Percentiles rank a stretch among this genome's conserved stretches.
Evolutionary conservation across 192 early-diverging fungal species (phyloP).

Genomic region (Gigaspora rosea): DNA sequence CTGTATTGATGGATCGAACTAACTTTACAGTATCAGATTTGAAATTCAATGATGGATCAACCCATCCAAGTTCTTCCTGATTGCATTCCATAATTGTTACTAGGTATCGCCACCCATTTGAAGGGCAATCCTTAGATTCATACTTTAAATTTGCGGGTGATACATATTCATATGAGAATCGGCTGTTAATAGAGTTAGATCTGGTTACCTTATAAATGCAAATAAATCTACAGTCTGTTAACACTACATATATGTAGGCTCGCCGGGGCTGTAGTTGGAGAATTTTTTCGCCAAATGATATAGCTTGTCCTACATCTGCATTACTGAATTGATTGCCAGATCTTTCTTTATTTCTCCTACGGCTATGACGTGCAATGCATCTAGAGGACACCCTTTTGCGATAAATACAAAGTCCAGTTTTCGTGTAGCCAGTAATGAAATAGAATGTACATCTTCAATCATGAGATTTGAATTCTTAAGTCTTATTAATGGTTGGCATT

Average conservation of each 20-base stretch:
- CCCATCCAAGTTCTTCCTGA: not conserved
- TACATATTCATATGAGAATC: constrained; percentile 25
- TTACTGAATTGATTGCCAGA: not conserved
- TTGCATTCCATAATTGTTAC: constrained; percentile 20
- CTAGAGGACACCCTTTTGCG: not conserved
- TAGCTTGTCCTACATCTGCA: constrained; percentile 10
- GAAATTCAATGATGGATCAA: constrained; percentile 13
- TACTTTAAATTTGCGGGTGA: not conserved
- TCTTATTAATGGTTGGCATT: not conserved
- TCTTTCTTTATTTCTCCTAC: constrained; percentile 23
- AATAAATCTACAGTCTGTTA: constrained; percentile 11
- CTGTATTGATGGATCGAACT: constrained; percentile 6
- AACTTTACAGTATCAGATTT: not conserved
- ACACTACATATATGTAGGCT: constrained; percentile 24
- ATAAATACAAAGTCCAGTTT: constrained; percentile 25
- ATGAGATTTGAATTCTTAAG: not conserved
- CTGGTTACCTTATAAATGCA: constrained; percentile 11
- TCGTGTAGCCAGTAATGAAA: constrained; percentile 2
- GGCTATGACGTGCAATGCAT: constrained; percentile 4
- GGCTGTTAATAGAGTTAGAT: not conserved
- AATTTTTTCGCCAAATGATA: constrained; percentile 24
- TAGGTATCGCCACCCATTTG: not conserved
- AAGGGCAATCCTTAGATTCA: not conserved
- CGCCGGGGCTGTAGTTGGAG: constrained; percentile 6
- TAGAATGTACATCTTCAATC: not conserved